phyloP scores from a whole-genome alignment of 2,329 filamentous ascomycete species.

The Onygenales sp. region DNA sequence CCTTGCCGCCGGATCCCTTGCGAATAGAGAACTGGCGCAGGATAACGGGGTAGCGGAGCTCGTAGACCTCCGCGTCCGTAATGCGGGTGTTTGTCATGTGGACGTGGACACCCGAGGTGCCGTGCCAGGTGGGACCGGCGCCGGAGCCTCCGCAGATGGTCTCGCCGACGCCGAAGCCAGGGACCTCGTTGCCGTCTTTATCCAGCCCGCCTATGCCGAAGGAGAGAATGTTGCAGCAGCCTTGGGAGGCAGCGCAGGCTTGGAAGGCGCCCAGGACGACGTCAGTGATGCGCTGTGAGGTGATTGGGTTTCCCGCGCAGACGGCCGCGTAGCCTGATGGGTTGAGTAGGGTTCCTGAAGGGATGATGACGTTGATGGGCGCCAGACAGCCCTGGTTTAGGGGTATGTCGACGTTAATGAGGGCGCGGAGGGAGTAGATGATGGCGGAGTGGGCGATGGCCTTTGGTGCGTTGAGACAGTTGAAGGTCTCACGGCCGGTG shows the following conservation, averaged over 20 bases:
- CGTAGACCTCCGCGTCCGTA: constrained; percentile 72
- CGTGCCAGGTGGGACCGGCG: constrained; percentile 63
- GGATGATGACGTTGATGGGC: constrained; percentile 66
- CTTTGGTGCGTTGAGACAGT: constrained; percentile 70
- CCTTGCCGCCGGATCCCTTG: constrained; percentile 53
- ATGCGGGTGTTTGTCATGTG: constrained; percentile 86
- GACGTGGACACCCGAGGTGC: constrained; percentile 66
- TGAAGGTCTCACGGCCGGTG: constrained; percentile 70
- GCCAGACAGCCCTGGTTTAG: constrained; percentile 77
- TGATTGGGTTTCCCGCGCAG: constrained; percentile 74
- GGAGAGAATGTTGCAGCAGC: constrained; percentile 75
- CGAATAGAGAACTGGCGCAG: constrained; percentile 63
- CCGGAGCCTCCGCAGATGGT: constrained; percentile 75
- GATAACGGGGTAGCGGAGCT: constrained; percentile 67
- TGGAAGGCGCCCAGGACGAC: constrained; percentile 72
- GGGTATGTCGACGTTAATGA: constrained; percentile 74
- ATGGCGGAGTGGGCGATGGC: constrained; percentile 77
- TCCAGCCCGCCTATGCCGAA: constrained; percentile 69
- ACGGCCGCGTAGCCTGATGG: constrained; percentile 70
- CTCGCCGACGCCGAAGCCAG: constrained; percentile 80
- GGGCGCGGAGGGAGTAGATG: constrained; percentile 73
- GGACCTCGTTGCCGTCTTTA: constrained; percentile 45
- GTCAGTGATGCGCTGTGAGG: constrained; percentile 69
- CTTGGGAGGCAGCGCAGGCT: constrained; percentile 69
- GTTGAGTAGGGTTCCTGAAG: constrained; percentile 61